phyloP scores from a whole-genome alignment of 371 early-diverging fungal genomes.

The Phascolomyces articulosus region DNA sequence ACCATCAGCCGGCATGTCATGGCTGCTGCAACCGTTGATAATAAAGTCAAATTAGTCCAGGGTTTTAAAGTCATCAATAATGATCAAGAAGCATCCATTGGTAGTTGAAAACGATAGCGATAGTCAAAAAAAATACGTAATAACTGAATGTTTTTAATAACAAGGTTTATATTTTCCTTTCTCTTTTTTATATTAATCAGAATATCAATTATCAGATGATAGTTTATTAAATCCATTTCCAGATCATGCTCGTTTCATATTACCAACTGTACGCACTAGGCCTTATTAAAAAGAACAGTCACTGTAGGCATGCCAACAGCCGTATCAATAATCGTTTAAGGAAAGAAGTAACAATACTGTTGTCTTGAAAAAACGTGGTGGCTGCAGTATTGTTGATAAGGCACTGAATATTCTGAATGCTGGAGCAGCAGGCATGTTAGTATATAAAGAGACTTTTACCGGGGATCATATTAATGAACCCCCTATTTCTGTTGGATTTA shows the following conservation, averaged over 20 bases:
- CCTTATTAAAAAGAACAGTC: not conserved
- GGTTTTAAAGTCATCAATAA: conserved; percentile 4
- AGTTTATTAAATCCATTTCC: not conserved
- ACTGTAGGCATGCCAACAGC: not conserved
- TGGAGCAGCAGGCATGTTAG: conserved; percentile 15
- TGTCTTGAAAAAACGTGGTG: conserved; percentile 19
- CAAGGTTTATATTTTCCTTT: not conserved
- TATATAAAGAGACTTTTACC: conserved; percentile 1
- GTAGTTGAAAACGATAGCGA: not conserved
- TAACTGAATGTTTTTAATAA: not conserved
- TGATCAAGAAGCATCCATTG: not conserved
- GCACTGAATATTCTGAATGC: conserved; percentile 19
- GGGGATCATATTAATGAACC: not conserved
- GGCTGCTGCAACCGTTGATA: conserved; percentile 21
- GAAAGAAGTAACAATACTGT: not conserved
- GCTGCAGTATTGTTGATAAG: conserved; percentile 18
- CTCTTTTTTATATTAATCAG: not conserved
- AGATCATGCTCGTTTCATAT: not conserved
- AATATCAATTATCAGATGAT: conserved; percentile 9
- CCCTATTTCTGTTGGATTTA: conserved; percentile 3
- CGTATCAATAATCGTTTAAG: not conserved
- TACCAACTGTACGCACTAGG: not conserved
- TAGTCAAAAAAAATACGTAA: not conserved
- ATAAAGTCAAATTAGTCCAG: conserved; percentile 12
- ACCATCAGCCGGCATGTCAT: conserved; percentile 17